Base-by-base conservation (phyloP, 441 rosid species). In the Pelargonium citronellum region DNA sequence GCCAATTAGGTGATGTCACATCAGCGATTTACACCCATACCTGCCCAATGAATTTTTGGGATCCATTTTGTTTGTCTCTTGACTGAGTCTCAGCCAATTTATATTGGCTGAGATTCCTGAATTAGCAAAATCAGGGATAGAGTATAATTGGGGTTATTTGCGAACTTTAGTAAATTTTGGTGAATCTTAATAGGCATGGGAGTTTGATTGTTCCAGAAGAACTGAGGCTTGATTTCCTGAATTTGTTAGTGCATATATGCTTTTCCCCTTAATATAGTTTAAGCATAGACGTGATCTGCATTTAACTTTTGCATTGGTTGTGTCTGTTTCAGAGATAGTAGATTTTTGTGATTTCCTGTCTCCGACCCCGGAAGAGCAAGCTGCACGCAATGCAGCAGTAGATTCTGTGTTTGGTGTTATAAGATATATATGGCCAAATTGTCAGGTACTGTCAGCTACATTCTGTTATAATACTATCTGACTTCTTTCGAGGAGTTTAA, bases 281-380 rank as follows among this genome's bases (percentile, higher is more conserved):
- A 27, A 27, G 30, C 30, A 27, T 47, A 47, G 15, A 47, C 5
- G 13, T 47, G 55, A 47, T 47, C 16, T 51, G 19, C 16, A 51
- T 51, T 3, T 64, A 66, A 71, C 58, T 55, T 49, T 15, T 47
- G 13, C 17, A 58, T 41, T 73, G 39, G 15, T 64, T 57, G 64
- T 63, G 64, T 64, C 4, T 76, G 0, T 71, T 76, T 77, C 89
- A 91, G 98, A 91, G 75, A 89, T 93, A 30, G 87, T 93, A 67
- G 93, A 93, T 75, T 93, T 91, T 62, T 83, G 91, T 72, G 95
- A 89, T 43, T 93, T 93, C 71, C 76, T 91, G 12, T 84, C 91
- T 68, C 96, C 98, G 60, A 91, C 98, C 44, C 83, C 60, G 0
- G 96, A 90, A 71, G 98, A 93, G 64, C 78, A 79, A 78, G 83